Evolutionary conservation across 2,329 filamentous ascomycete species (phyloP).

Genomic region (Didymella arachidicola): DNA sequence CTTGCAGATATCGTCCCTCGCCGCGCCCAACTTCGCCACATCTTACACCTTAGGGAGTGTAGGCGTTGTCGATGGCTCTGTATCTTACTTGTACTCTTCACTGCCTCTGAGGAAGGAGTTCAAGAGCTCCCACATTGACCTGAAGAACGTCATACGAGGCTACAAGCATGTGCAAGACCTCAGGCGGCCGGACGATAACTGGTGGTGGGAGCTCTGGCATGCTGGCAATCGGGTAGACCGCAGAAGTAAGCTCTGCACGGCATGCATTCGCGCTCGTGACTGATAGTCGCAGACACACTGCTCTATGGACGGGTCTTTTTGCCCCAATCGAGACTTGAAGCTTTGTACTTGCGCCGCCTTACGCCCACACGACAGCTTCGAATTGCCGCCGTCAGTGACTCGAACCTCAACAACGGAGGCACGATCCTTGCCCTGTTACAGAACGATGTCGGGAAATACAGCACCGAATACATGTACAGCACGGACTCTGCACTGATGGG

Average conservation of each 20-base stretch:
- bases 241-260: slow-evolving; percentile 49
- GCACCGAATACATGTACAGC: slow-evolving; percentile 87
- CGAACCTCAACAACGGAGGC: slow-evolving; percentile 75
- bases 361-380: slow-evolving; percentile 81
- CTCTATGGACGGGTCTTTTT: slow-evolving; percentile 82
- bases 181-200: slow-evolving; percentile 58
- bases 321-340: slow-evolving; percentile 85
- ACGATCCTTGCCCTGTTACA: slow-evolving; percentile 76
- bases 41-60: slow-evolving; percentile 91
- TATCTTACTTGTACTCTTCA: slow-evolving; percentile 95
- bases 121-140: slow-evolving; percentile 76
- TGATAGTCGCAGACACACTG: slow-evolving; percentile 61
- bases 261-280: slow-evolving; percentile 12
- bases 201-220: slow-evolving; percentile 64
- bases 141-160: slow-evolving; percentile 79
- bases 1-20: slow-evolving; percentile 87
- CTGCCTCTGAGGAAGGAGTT: slow-evolving; percentile 73
- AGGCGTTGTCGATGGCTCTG: slow-evolving; percentile 92
- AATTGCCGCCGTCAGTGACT: slow-evolving; percentile 78
- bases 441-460: slow-evolving; percentile 87
- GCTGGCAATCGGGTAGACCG: slow-evolving; percentile 59
- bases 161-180: slow-evolving; percentile 81
- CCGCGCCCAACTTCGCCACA: slow-evolving; percentile 90
- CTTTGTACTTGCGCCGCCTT: slow-evolving; percentile 79
- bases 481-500: slow-evolving; percentile 92